These are phyloP conservation scores for Aspergillus sp. DNA, from an alignment of 2,329 filamentous ascomycete genomes.

Conservation along the genomic window DNA sequence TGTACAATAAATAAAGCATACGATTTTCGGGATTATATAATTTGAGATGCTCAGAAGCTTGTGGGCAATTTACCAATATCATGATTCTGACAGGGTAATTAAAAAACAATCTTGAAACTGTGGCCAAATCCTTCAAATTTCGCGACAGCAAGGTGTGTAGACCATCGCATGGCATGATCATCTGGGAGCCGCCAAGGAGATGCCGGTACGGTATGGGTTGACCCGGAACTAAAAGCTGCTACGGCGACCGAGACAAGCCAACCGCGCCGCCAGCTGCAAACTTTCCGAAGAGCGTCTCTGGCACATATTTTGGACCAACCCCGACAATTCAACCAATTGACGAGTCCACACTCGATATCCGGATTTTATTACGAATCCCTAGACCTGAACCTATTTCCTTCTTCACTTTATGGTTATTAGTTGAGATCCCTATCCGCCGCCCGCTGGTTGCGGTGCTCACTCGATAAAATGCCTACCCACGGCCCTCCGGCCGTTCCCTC, in stretches of 20 bases:
- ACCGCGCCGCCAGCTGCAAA: slow-evolving; percentile 15
- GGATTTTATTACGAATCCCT: not conserved
- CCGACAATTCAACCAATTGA: slow-evolving; percentile 4
- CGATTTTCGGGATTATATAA: not conserved
- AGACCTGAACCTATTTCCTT: not conserved
- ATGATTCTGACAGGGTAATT: not conserved
- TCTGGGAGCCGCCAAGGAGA: not conserved
- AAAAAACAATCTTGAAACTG: not conserved
- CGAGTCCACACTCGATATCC: not conserved
- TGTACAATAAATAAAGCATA: slow-evolving; percentile 32
- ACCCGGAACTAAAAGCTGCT: slow-evolving; percentile 9
- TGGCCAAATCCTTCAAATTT: not conserved
- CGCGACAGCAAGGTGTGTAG: too few species aligned
- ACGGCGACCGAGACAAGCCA: slow-evolving; percentile 16
- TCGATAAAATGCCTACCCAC: slow-evolving; percentile 30
- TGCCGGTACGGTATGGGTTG: slow-evolving; percentile 4
- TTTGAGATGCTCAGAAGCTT: not conserved
- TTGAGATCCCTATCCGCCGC: slow-evolving; percentile 12
- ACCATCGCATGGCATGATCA: not conserved
- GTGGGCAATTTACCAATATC: not conserved
- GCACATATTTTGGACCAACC: not conserved
- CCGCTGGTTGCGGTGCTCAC: slow-evolving; percentile 27
- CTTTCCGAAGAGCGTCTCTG: slow-evolving; percentile 16
- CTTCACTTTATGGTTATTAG: slow-evolving; percentile 15
- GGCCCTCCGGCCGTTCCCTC: slow-evolving; percentile 40